A percentile compares a stretch with the other conserved stretches of the same genome.
These are phyloP conservation scores for Alternaria brassicae DNA, from an alignment of 2,329 filamentous ascomycete species.

Conservation along the genomic window DNA sequence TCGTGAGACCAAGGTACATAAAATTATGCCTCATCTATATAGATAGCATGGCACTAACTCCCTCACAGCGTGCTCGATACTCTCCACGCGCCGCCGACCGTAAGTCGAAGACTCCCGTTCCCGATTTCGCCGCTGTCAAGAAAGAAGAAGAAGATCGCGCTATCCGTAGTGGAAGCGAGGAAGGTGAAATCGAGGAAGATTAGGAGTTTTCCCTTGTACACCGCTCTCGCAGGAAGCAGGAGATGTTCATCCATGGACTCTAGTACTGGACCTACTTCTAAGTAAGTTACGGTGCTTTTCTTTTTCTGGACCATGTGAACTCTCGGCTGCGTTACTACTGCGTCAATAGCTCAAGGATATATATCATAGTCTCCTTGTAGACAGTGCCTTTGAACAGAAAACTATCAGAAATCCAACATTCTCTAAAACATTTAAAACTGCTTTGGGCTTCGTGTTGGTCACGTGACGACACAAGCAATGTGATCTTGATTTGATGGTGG, in stretches of 20 bases:
- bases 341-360: background rate
- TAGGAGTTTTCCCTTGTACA: conserved; percentile 34
- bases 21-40: background rate
- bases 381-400: background rate
- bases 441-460: background rate
- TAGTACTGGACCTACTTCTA: conserved; percentile 6
- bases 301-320: background rate
- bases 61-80: conserved; percentile 56
- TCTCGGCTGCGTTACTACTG: background rate
- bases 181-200: conserved; percentile 93
- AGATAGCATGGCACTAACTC: conserved; percentile 19
- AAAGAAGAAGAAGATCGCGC: conserved; percentile 65
- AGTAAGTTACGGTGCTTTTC: conserved; percentile 9
- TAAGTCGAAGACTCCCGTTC: conserved; percentile 64
- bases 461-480: background rate
- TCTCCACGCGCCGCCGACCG: conserved; percentile 63
- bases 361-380: conserved; percentile 1
- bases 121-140: conserved; percentile 43
- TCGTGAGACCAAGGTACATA: conserved; percentile 54
- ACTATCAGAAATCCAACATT: background rate
- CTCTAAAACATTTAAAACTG: background rate
- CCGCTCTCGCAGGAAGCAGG: conserved; percentile 5
- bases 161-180: conserved; percentile 88
- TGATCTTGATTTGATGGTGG: background rate
- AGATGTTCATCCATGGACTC: background rate